phyloP scores from a whole-genome alignment of 2,329 filamentous ascomycete genomes.

The Fusarium sp. region DNA sequence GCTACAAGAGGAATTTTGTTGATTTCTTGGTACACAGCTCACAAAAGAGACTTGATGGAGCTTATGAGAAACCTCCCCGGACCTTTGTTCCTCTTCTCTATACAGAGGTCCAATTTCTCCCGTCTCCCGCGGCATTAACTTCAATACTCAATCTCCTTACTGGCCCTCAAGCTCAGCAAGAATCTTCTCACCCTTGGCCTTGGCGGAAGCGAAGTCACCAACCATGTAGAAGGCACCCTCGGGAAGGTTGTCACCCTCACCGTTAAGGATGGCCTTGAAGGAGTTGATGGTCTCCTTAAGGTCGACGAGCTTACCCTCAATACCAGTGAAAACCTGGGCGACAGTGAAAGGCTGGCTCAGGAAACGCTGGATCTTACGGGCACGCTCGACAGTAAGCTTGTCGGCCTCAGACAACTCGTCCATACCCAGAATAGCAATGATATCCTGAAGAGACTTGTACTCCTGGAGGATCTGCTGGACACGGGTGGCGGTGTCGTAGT shows the following conservation, averaged over 20 bases:
- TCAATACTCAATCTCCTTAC: conserved; percentile 54
- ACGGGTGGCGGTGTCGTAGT: conserved; percentile 93
- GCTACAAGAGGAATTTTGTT: conserved; percentile 60
- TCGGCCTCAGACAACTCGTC: conserved; percentile 99
- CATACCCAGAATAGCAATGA: conserved; percentile 99
- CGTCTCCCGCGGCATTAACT: conserved; percentile 51
- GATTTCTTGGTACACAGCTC: conserved; percentile 71
- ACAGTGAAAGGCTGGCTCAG: conserved; percentile 98
- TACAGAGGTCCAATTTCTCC: conserved; percentile 61
- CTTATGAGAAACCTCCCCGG: conserved; percentile 61
- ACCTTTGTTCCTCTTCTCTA: conserved; percentile 66
- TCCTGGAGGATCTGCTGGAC: conserved; percentile 99
- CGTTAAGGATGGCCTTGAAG: conserved; percentile 96
- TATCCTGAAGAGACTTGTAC: conserved; percentile 99
- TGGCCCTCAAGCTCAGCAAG: conserved; percentile 87
- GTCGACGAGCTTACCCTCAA: conserved; percentile 96
- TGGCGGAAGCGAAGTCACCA: conserved; percentile 91
- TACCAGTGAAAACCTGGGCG: conserved; percentile 84
- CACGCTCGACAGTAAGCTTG: conserved; percentile 99
- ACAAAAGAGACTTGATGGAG: conserved; percentile 69
- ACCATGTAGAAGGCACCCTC: conserved; percentile 99
- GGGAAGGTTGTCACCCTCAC: conserved; percentile 95
- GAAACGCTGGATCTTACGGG: conserved; percentile 99
- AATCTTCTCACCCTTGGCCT: conserved; percentile 99
- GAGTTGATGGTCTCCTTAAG: conserved; percentile 97